These are phyloP conservation scores for Camellia oleifera DNA, from an alignment of 179 eudicot genomes.

Conservation along the genomic window DNA sequence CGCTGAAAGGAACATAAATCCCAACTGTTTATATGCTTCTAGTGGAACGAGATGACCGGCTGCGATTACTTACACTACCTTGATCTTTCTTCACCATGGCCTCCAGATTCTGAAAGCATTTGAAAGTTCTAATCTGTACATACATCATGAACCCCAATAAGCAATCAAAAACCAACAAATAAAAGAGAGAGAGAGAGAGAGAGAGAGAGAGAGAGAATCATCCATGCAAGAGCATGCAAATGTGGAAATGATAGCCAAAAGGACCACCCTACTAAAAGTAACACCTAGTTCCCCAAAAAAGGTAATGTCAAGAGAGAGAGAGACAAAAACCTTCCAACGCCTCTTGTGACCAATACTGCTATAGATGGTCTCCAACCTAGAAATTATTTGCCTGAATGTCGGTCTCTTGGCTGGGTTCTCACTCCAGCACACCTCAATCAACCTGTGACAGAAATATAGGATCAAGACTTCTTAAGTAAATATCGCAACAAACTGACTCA, in stretches of 20 bases:
- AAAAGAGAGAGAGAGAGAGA: neutral
- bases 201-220: conserved; percentile 7
- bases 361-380: conserved; percentile 59
- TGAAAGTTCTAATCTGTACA: conserved; percentile 60
- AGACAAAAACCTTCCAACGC: conserved; percentile 73
- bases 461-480: neutral
- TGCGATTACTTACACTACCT: conserved; percentile 42
- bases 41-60: conserved; percentile 47
- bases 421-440: conserved; percentile 86
- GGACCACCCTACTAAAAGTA: neutral
- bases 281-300: neutral
- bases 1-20: neutral
- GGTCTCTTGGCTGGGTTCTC: conserved; percentile 74
- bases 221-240: neutral
- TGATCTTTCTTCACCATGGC: conserved; percentile 43
- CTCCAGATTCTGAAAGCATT: conserved; percentile 56
- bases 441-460: conserved; percentile 37
- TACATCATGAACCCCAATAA: neutral
- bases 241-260: neutral
- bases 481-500: neutral
- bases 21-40: conserved; percentile 24
- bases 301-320: neutral
- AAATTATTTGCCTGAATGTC: conserved; percentile 74
- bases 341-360: conserved; percentile 44
- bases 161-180: neutral